Percentiles rank a stretch among this genome's conserved stretches.
These are phyloP conservation scores for Mucor plumbeus DNA, from an alignment of 371 early-diverging fungal genomes.

Conservation along the genomic window DNA sequence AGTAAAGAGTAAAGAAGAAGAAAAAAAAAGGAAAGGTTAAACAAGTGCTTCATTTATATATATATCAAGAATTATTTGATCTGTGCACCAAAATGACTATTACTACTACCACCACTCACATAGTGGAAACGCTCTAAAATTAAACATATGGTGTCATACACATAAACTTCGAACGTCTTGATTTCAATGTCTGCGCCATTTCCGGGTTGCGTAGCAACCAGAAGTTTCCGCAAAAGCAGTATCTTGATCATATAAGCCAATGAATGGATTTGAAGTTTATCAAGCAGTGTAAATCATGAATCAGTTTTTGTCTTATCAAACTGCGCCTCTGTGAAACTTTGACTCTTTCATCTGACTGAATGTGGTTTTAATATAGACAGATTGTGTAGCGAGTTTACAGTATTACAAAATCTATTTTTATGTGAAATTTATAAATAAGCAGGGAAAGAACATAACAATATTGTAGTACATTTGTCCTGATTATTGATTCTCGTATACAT, in stretches of 20 bases:
- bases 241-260: not conserved
- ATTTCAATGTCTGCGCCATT: not conserved
- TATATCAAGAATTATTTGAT: not conserved
- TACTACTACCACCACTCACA: not conserved
- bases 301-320: not conserved
- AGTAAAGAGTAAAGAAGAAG: not conserved
- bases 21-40: not conserved
- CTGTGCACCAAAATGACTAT: not conserved
- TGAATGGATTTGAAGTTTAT: not conserved
- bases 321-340: constrained; percentile 2
- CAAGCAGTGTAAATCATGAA: not conserved
- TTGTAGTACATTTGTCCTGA: not conserved
- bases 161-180: not conserved
- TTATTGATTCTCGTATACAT: not conserved
- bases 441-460: not conserved
- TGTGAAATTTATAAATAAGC: not conserved
- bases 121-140: not conserved
- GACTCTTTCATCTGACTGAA: not conserved
- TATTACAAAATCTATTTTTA: not conserved
- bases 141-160: not conserved
- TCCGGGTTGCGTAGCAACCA: constrained; percentile 1
- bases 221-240: not conserved
- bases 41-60: constrained; percentile 3
- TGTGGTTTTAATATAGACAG: not conserved
- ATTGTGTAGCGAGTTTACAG: not conserved